Evolutionary conservation across 2,329 filamentous ascomycete genomes (phyloP), one percentile per base, ranked within the genome.

Genomic region (Pseudogymnoascus verrucosus): DNA sequence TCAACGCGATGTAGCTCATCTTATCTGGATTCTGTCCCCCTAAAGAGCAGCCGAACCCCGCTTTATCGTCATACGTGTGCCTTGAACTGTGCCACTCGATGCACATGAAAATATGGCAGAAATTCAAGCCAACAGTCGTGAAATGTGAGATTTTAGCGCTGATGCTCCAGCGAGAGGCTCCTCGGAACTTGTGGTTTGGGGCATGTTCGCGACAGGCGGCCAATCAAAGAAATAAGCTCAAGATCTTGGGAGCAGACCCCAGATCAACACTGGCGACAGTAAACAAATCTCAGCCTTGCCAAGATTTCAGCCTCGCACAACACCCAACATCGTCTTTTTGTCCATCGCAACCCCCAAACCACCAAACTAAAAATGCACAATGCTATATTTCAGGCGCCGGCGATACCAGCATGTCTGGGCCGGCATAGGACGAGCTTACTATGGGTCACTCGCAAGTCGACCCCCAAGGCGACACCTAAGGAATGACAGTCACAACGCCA

Each of bases 61-160:
- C 23, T 31, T 16, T 28, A 54, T 31, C 14, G 26, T 31, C 47
- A 54, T 54, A 54, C 23, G 1, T 31, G 26, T 54, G 26, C n/a
- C 47, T 16, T 31, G 26, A 31, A 8, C 28, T 31, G 28, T 11
- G 28, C 26, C 23, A 31, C 47, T 31, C 14, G n/a, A 4, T 16
- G 14, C 47, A 6, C 14, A 11, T 54, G 14, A 14, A 54, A 44
- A 10, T 14, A 31, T 31, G 26, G 26, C 14, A 3, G 14, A 26
- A 16, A 16, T 16, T 54, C 26, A 54, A 54, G 14, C 14, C n/a
- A 8, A n/a, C 47, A 8, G 14, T 31, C 19, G 47, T 54, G 47
- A 31, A 16, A 54, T 54, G 47, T 54, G n/a, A 54, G 47, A 54
- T 31, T 54, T 54, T 54, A 54, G 47, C 23, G 47, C 26, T 54